Conservation (phyloP, 345 rosid genomes). For the Melaleuca alternifolia region DNA sequence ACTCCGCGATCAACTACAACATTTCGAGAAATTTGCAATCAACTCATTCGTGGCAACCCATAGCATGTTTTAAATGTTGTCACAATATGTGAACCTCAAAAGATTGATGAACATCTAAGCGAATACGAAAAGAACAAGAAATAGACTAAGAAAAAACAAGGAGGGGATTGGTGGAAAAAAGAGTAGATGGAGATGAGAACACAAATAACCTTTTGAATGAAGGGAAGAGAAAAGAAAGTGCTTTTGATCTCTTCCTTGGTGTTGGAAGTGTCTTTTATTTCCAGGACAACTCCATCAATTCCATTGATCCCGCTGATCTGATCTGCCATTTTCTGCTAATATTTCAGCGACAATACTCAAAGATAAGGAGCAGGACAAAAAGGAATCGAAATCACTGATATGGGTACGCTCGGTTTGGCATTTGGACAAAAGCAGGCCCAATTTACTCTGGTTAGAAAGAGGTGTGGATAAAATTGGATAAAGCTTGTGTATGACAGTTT, state of each 20-base stretch:
- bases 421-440: background rate
- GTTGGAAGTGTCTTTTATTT: background rate
- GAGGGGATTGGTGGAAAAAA: background rate
- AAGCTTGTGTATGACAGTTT: background rate
- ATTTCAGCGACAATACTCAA: background rate
- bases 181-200: background rate
- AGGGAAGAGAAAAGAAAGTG: background rate
- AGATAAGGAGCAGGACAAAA: background rate
- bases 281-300: background rate
- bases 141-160: background rate
- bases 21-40: background rate
- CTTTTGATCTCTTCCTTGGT: background rate
- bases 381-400: background rate
- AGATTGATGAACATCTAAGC: too few relatives aligned
- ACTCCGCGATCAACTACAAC: constrained; percentile 69
- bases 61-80: too few relatives aligned
- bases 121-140: too few relatives aligned
- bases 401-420: background rate
- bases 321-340: background rate
- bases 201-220: background rate
- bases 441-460: too few relatives aligned
- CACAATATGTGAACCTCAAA: too few relatives aligned
- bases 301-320: background rate
- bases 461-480: too few relatives aligned
- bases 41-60: background rate